Percentiles rank a stretch among this genome's conserved stretches.
Evolutionary conservation across 73 alveolate species (phyloP).

Genomic region (Breviolum minutum): DNA sequence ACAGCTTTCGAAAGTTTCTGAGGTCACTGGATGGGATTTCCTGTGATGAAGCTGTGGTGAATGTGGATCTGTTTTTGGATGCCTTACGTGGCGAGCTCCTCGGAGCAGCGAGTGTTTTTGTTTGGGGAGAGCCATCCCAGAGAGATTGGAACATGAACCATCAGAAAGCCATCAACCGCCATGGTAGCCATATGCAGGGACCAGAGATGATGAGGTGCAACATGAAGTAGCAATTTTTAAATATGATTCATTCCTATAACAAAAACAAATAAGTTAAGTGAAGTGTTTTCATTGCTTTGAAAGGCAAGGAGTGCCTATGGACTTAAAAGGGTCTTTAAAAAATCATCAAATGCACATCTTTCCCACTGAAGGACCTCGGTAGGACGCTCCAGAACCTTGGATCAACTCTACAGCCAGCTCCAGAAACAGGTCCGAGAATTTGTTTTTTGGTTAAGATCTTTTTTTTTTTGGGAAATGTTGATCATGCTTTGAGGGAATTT

Average conservation of each 20-base stretch:
- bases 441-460: not conserved
- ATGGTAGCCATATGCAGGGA: too few species aligned
- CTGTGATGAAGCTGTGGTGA: constrained; percentile 43
- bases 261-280: too few species aligned
- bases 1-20: not conserved
- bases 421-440: constrained; percentile 16
- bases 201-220: too few species aligned
- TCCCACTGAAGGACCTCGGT: constrained; percentile 34
- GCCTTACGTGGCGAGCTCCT: constrained; percentile 75
- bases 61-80: constrained; percentile 35
- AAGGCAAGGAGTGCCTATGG: too few species aligned
- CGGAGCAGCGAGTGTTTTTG: not conserved
- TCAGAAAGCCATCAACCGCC: not conserved
- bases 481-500: not conserved
- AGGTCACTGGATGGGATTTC: not conserved
- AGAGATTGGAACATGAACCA: not conserved
- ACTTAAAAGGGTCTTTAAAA: too few species aligned
- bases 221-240: too few species aligned
- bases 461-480: not conserved
- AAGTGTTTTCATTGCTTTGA: too few species aligned
- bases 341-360: not conserved
- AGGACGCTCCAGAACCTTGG: constrained; percentile 58
- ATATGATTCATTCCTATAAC: too few species aligned
- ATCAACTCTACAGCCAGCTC: constrained; percentile 62
- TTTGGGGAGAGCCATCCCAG: not conserved